Base-by-base conservation (phyloP, 352 stramenopile genomes). In the Pythium guiyangense region DNA sequence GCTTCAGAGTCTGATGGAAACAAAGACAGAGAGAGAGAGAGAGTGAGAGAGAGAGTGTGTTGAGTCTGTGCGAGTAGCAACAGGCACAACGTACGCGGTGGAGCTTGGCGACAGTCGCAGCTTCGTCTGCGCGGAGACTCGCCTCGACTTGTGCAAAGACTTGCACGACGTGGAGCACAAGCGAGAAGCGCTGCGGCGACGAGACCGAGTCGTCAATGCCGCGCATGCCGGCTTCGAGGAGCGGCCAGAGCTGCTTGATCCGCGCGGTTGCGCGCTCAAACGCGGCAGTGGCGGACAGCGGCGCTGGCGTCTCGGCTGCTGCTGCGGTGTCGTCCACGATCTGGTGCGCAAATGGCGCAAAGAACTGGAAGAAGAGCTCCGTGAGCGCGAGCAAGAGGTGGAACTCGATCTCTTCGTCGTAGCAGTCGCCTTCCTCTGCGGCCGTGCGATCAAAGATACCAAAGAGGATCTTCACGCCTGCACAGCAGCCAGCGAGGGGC, bases 401-500 rank as follows among this genome's bases (percentile, higher is more conserved):
- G 40, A 85, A 85, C 63, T 88, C 79, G 45, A 86, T 74, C 53
- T 90, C 77, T 63, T 90, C 79, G 31, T 90, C 79, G 57, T 85
- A 88, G 39, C 71, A 79, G 39, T 90, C 79, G 29, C 86, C 79
- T 51, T 89, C 78, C 49, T 89, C 79, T 5, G 86, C 73, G 37
- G 87, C 74, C 0, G 70, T 85, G 27, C 76, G 76, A 34, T 89
- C 79, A 50, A 86, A 87, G 35, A 89, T 83, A 29, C 67, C 81
- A 48, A 89, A 89, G 17, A 81, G 63, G 37, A 89, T 69, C 49
- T 89, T 89, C 11, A 66, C 68, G 29, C 69, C 74, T 83, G 54
- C 8, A 26, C 3, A 54, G 35, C 62, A 45, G 11, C 4, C 22
- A 47, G 52, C 56, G 22, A 39, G 18, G 12, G 25, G 25, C 57